Base-by-base conservation (phyloP, 108 stramenopile species). In the Cylindrotheca fusiformis region DNA sequence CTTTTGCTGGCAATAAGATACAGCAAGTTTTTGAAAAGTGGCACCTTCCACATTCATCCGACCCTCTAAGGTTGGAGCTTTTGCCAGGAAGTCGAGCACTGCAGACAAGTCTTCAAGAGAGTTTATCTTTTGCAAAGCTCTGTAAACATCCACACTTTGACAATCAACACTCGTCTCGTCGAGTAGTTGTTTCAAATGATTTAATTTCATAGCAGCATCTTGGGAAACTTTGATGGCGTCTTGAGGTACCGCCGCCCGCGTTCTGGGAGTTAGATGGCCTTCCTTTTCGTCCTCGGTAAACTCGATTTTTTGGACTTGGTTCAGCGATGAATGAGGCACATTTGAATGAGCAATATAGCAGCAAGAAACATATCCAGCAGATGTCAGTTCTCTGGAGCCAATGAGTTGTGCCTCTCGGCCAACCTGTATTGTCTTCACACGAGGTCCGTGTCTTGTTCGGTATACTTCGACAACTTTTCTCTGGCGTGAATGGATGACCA, bases 401-500 rank as follows among this genome's bases (percentile, higher is more conserved):
- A 83, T 53, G 18, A 83, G 57, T 46, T 67, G 55, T 4, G 78
- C 78, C 5, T 79, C 72, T 33, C 78, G 71, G 4, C 61, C 61
- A 0, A 83, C 82, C 44, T 79, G 75, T 22, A 74, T 58, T 1
- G 68, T 50, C 17, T 51, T 52, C 2, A 92, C 84, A 45, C 82
- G 71, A 19, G 84, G 72, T 10, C 87, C 87, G 50, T 85, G 74
- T 21, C 58, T 68, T 27, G 81, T 65, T 33, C 79, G 77, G 69
- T 74, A 93, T 3, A 93, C 65, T 67, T 93, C 91, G 0, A 93
- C 69, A n/a, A 76, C 72, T 18, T 76, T 73, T 56, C 85, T 75
- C 65, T 82, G 77, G 19, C 72, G 72, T 12, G 83, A 82, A 68
- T 90, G 91, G 53, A 93, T 86, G 3, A 81, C 81, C 47, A 93